phyloP scores from a whole-genome alignment of 441 rosid species.

The Pelargonium myrrhifolium region DNA sequence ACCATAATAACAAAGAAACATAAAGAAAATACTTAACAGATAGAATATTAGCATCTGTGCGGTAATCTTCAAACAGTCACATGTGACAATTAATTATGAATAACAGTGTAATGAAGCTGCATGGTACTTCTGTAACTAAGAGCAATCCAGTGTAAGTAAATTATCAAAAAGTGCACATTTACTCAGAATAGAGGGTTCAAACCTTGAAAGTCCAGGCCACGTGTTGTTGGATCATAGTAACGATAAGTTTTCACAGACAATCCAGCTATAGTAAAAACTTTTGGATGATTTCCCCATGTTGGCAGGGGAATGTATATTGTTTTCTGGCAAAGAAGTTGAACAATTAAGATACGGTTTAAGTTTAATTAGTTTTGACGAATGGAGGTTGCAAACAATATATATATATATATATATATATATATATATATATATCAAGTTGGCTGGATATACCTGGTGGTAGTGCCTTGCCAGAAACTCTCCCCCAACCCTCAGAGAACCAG shows the following conservation, averaged over 20 bases:
- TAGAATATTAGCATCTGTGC: not conserved
- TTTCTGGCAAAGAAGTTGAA: constrained; percentile 10
- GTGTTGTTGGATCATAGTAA: constrained; percentile 23
- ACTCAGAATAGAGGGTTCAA: not conserved
- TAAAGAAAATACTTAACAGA: not conserved
- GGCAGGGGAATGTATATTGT: constrained; percentile 23
- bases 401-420: no score
- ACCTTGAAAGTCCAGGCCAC: constrained; percentile 25
- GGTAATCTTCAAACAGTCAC: not conserved
- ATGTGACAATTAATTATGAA: not conserved
- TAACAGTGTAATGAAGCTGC: not conserved
- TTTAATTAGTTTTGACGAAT: not conserved
- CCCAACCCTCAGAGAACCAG: constrained; percentile 25
- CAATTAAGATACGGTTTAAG: not conserved
- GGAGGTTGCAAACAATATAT: not conserved
- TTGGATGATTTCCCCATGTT: constrained; percentile 25
- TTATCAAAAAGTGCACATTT: not conserved
- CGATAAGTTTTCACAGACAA: constrained; percentile 21
- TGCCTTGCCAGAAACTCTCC: constrained; percentile 23
- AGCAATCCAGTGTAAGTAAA: not conserved
- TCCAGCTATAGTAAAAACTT: constrained; percentile 22
- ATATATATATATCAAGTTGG: not conserved
- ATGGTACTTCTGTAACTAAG: not conserved
- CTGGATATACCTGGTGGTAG: constrained; percentile 20
- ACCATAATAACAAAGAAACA: not conserved